These are phyloP conservation scores for Scedosporium apiospermum DNA, from an alignment of 2,329 filamentous ascomycete species.

Conservation along the genomic window DNA sequence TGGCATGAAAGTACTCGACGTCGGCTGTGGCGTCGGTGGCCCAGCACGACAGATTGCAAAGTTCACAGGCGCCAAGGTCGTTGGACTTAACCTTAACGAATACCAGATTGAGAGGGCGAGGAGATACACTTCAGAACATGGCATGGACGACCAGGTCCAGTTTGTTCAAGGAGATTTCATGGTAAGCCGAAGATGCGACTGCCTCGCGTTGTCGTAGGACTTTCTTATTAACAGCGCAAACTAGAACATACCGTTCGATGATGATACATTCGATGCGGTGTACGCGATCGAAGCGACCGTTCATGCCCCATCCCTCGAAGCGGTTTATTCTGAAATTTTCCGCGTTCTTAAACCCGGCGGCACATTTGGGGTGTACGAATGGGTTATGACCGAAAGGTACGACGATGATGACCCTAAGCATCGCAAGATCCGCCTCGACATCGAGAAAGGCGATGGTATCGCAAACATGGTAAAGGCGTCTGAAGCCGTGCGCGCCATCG, in stretches of 20 bases:
- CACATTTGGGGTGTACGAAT: slow-evolving; percentile 94
- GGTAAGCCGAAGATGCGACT: slow-evolving; percentile 30
- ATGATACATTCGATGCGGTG: slow-evolving; percentile 86
- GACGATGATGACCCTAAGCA: slow-evolving; percentile 81
- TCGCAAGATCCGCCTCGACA: slow-evolving; percentile 83
- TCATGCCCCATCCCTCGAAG: slow-evolving; percentile 82
- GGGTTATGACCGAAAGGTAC: slow-evolving; percentile 96
- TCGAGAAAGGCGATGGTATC: slow-evolving; percentile 93
- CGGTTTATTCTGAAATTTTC: slow-evolving; percentile 90
- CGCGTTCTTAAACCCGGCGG: slow-evolving; percentile 93
- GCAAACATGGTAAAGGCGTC: slow-evolving; percentile 90
- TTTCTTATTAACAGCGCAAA: not conserved
- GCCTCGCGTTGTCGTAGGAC: not conserved
- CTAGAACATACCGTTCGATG: slow-evolving; percentile 86
- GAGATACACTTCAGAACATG: slow-evolving; percentile 72
- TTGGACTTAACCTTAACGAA: slow-evolving; percentile 97
- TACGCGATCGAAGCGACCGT: slow-evolving; percentile 97
- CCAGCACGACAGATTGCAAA: slow-evolving; percentile 93
- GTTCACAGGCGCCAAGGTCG: slow-evolving; percentile 82
- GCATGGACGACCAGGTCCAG: slow-evolving; percentile 65
- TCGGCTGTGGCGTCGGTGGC: slow-evolving; percentile 93
- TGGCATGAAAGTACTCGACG: slow-evolving; percentile 84
- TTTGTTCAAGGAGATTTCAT: slow-evolving; percentile 98
- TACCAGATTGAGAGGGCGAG: slow-evolving; percentile 97
- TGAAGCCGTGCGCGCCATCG: slow-evolving; percentile 74